Base-by-base conservation (phyloP, 805 yeast genomes). In the Ogataea siamensis region DNA sequence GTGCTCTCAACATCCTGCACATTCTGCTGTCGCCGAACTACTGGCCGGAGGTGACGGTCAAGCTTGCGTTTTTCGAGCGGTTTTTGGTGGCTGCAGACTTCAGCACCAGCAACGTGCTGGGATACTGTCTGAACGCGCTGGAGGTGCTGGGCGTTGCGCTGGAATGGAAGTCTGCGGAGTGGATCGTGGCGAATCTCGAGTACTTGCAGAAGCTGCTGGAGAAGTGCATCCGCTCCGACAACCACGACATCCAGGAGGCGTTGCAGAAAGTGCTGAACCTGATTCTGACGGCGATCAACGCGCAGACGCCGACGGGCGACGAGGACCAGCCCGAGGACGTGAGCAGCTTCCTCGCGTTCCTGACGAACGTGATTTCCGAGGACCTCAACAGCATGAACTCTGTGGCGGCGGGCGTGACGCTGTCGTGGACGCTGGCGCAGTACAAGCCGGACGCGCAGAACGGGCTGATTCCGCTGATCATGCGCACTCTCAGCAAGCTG, bases 21-120 rank as follows among this genome's bases (percentile, higher is more conserved):
- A 80, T 78, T 37, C 67, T 91, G 10, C 65, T 89, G 39, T 78
- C 87, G 7, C 78, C 85, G 3, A 73, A 72, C 0, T 78, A 76
- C 44, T 91, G 98, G 98, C 73, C 87, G 0, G 96, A 87, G 49
- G 94, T 87, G 5, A 74, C 81, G n/a, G 88, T 93, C 13, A 87
- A 87, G 51, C 68, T 93, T 22, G 75, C 82, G 1, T 88, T 86
- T 60, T 93, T 93, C 55, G 99, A 93, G 49, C 79, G 93, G 46
- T 86, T 88, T 52, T 64, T 93, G 37, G 77, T 85, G 13, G 80
- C 86, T 20, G 79, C 86, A 39, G 96, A 91, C 47, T 66, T 84
- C 41, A 76, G 73, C 24, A 74, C 87, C 10, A 73, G 78, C 23
- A 80, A 80, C 43, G 71, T 84, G 27, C 58, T 87, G 16, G 87